Conservation (phyloP, 148 eudicot species). For the Linanthus parryae region DNA sequence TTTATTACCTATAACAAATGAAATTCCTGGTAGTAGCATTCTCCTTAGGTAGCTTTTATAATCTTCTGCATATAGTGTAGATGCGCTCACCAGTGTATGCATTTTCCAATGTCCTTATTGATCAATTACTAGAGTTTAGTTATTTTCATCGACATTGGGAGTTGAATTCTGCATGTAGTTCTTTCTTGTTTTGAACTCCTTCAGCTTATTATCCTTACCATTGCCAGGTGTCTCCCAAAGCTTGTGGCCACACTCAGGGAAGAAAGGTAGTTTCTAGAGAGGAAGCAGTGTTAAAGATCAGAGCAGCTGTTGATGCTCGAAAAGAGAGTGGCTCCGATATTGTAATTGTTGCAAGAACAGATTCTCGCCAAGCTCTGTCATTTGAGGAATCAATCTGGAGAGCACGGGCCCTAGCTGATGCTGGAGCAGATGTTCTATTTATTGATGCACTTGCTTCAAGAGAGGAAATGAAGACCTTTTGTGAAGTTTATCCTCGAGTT, state of each 20-base stretch:
- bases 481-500: conserved; percentile 53
- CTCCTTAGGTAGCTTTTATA: no score
- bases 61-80: no score
- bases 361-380: conserved; percentile 94
- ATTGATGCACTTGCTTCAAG: conserved; percentile 85
- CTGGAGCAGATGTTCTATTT: conserved; percentile 91
- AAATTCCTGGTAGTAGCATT: no score
- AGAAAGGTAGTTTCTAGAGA: conserved; percentile 87
- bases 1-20: no score
- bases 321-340: conserved; percentile 85
- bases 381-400: conserved; percentile 84
- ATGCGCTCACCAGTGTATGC: no score
- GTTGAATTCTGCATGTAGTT: no score
- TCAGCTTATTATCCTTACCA: conserved; percentile 16
- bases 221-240: conserved; percentile 90
- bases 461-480: conserved; percentile 83
- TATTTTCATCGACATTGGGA: no score
- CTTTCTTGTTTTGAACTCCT: neutral
- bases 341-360: conserved; percentile 91
- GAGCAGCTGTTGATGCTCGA: conserved; percentile 95
- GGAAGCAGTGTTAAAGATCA: conserved; percentile 87
- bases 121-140: no score
- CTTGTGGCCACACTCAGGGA: conserved; percentile 95
- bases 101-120: no score
- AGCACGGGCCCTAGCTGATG: conserved; percentile 78